A percentile compares a stretch with the other conserved stretches of the same genome.
Conservation (phyloP, 108 stramenopile species). For the Skeletonema grethae region DNA sequence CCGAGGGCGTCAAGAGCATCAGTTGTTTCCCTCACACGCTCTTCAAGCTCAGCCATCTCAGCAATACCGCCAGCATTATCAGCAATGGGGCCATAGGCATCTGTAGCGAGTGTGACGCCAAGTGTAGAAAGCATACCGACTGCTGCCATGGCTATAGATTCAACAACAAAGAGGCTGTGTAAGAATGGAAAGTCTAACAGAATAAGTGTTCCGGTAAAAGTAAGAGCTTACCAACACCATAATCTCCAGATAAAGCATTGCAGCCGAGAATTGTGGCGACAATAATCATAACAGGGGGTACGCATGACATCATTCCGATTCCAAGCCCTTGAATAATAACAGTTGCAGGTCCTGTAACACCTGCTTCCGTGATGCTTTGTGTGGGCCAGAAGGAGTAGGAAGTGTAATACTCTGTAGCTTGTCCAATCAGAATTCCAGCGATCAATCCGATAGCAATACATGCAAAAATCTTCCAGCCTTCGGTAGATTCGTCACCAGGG, state of each 20-base stretch:
- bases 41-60: conserved; percentile 91
- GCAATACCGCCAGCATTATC: conserved; percentile 97
- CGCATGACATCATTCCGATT: conserved; percentile 87
- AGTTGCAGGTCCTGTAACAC: conserved; percentile 91
- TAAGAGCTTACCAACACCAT: conserved; percentile 66
- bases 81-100: conserved; percentile 95
- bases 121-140: conserved; percentile 95
- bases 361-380: conserved; percentile 82
- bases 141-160: conserved; percentile 77
- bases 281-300: conserved; percentile 87
- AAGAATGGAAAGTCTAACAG: not conserved
- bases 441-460: conserved; percentile 88
- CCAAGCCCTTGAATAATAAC: conserved; percentile 95
- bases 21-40: conserved; percentile 88
- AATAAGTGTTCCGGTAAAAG: not conserved
- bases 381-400: conserved; percentile 85
- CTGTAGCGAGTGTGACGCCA: conserved; percentile 91
- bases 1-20: conserved; percentile 96
- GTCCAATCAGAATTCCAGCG: conserved; percentile 90
- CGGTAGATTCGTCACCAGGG: conserved; percentile 35
- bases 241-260: conserved; percentile 78
- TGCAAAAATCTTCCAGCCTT: conserved; percentile 68
- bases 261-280: conserved; percentile 83
- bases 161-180: not conserved
- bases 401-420: conserved; percentile 95